Conservation (phyloP, 2,329 filamentous ascomycete genomes). For the Chaetothyriales sp. region DNA sequence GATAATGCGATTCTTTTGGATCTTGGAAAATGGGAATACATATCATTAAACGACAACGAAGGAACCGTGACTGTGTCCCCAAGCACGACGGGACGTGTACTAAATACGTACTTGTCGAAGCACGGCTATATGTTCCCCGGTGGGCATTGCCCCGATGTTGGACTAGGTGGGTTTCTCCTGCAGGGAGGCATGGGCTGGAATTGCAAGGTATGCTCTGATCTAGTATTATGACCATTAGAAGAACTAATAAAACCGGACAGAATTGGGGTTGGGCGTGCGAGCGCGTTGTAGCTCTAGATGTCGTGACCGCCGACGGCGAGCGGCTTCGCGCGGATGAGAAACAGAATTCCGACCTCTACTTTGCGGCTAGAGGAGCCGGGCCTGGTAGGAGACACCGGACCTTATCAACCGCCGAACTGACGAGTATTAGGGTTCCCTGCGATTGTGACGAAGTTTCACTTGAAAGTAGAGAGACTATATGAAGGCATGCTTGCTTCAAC, state of each 20-base stretch:
- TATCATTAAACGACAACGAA: slow-evolving; percentile 29
- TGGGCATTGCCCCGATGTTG: slow-evolving; percentile 45
- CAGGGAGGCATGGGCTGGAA: slow-evolving; percentile 49
- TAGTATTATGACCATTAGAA: neutral
- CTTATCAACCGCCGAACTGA: neutral
- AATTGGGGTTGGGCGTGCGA: slow-evolving; percentile 46
- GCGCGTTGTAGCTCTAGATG: slow-evolving; percentile 32
- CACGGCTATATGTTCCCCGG: slow-evolving; percentile 37
- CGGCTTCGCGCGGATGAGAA: slow-evolving; percentile 24
- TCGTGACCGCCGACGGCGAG: slow-evolving; percentile 34
- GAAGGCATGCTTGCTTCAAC: slow-evolving; percentile 22
- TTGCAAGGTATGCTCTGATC: slow-evolving; percentile 25
- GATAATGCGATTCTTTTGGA: slow-evolving; percentile 34
- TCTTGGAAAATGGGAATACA: slow-evolving; percentile 26
- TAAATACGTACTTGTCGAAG: slow-evolving; percentile 14
- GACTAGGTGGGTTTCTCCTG: slow-evolving; percentile 42
- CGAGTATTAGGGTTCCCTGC: slow-evolving; percentile 31
- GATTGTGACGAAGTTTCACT: slow-evolving; percentile 39
- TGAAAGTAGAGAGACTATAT: slow-evolving; percentile 16
- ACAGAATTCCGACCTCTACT: slow-evolving; percentile 36
- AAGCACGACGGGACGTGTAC: slow-evolving; percentile 31
- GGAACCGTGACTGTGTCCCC: slow-evolving; percentile 32
- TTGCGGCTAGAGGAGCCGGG: slow-evolving; percentile 37
- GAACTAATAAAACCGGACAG: slow-evolving; percentile 18
- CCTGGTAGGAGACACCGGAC: slow-evolving; percentile 21